Conservation (phyloP, 495 filamentous ascomycete genomes). For the Penicillium atrosanguineum region DNA sequence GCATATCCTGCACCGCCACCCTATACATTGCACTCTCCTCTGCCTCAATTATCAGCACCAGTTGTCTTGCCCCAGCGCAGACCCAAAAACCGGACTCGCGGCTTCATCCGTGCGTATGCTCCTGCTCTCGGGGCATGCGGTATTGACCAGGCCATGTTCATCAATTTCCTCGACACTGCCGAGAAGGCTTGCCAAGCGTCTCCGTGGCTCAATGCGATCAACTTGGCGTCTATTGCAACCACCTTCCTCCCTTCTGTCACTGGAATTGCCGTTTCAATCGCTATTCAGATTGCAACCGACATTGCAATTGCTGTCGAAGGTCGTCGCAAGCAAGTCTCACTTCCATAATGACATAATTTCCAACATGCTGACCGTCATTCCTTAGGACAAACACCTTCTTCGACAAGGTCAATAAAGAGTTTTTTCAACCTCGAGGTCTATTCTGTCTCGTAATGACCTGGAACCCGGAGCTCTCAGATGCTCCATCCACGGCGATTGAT, state of each 20-base stretch:
- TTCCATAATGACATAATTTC: not conserved
- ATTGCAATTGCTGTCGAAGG: conserved; percentile 44
- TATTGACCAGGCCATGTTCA: conserved; percentile 50
- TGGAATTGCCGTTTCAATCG: conserved; percentile 44
- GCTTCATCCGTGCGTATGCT: conserved; percentile 46
- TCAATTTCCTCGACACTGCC: conserved; percentile 52
- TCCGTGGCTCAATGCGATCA: conserved; percentile 41
- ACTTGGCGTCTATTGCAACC: conserved; percentile 38
- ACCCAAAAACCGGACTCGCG: conserved; percentile 28
- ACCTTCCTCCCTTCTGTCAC: conserved; percentile 41
- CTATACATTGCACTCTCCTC: conserved; percentile 14
- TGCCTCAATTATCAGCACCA: conserved; percentile 34
- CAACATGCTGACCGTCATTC: not conserved
- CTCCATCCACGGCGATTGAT: conserved; percentile 22
- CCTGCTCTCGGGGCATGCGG: conserved; percentile 48
- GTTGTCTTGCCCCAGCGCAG: conserved; percentile 36
- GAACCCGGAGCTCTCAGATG: conserved; percentile 38
- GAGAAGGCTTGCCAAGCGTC: conserved; percentile 39
- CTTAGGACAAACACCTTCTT: conserved; percentile 53
- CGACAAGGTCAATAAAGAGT: conserved; percentile 53
- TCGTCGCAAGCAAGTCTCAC: conserved; percentile 24
- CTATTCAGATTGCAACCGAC: conserved; percentile 40
- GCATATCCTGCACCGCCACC: conserved; percentile 12
- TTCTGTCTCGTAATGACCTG: conserved; percentile 61
- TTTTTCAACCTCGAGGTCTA: conserved; percentile 59